A percentile compares a stretch with the other conserved stretches of the same genome.
Conservation (phyloP, 148 eudicot genomes). For the Agrostemma githago region DNA sequence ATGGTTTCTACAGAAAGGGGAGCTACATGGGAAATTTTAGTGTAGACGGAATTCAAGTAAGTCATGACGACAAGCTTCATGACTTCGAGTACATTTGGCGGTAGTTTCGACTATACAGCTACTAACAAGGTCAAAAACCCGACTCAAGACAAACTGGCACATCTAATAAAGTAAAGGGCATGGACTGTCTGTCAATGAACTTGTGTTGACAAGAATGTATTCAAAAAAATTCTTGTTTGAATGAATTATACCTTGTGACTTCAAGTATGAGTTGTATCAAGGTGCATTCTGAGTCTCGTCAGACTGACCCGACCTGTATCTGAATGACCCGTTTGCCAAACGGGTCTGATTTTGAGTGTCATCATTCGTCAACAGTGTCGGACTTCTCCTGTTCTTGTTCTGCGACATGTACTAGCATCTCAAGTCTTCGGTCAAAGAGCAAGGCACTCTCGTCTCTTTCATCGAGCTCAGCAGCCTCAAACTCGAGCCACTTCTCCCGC, state of each 20-base stretch:
- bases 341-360: neutral
- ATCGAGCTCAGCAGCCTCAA: slow-evolving; percentile 88
- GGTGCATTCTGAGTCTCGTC: neutral
- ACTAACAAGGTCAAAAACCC: neutral
- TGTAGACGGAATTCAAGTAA: no score
- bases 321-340: neutral
- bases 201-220: slow-evolving; percentile 7
- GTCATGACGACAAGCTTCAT: no score
- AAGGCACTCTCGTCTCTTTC: slow-evolving; percentile 88
- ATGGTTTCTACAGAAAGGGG: neutral
- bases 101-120: neutral
- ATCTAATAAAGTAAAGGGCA: neutral
- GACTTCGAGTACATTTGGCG: neutral
- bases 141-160: slow-evolving; percentile 16
- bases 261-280: neutral
- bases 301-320: neutral
- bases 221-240: slow-evolving; percentile 10
- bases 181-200: neutral
- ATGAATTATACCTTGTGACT: neutral
- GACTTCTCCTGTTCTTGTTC: slow-evolving; percentile 47
- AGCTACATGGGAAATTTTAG: neutral
- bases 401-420: slow-evolving; percentile 73
- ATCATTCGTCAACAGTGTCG: neutral
- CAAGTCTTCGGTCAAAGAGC: slow-evolving; percentile 78
- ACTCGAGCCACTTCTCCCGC: slow-evolving; percentile 93